Percentiles rank a stretch among this genome's conserved stretches.
These are phyloP conservation scores for Ampelomyces quisqualis DNA, from an alignment of 2,329 filamentous ascomycete genomes.

Conservation along the genomic window DNA sequence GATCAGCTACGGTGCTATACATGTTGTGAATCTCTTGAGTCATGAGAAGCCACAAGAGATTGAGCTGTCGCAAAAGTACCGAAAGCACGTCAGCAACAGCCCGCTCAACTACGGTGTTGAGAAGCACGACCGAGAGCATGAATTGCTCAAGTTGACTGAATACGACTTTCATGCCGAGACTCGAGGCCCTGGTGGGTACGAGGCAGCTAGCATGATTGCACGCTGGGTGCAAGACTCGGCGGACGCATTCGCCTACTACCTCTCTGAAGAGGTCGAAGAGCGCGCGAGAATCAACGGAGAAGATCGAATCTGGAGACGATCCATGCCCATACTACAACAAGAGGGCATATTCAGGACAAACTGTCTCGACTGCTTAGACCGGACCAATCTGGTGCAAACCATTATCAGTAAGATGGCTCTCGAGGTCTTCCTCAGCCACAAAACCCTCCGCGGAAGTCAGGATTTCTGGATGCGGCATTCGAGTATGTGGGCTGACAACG, in stretches of 20 bases:
- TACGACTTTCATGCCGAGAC: conserved; percentile 98
- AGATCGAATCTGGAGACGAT: conserved; percentile 41
- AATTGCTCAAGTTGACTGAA: conserved; percentile 76
- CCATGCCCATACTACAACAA: conserved; percentile 78
- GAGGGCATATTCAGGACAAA: conserved; percentile 96
- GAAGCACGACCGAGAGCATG: conserved; percentile 62
- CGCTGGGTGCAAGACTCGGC: conserved; percentile 75
- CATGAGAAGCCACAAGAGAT: conserved; percentile 82
- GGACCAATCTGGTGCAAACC: conserved; percentile 94
- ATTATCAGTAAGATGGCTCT: conserved; percentile 93
- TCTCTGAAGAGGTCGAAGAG: conserved; percentile 71
- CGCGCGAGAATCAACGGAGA: conserved; percentile 46
- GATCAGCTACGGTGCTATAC: conserved; percentile 82
- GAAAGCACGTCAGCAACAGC: conserved; percentile 72
- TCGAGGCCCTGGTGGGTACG: conserved; percentile 80
- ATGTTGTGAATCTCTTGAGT: conserved; percentile 92
- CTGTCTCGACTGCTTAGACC: conserved; percentile 91
- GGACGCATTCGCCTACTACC: conserved; percentile 88
- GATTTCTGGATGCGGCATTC: conserved; percentile 94
- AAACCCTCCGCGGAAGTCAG: conserved; percentile 65
- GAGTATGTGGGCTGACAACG: conserved; percentile 95
- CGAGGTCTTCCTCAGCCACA: conserved; percentile 76
- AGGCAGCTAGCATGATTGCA: conserved; percentile 82
- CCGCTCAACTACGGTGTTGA: conserved; percentile 65
- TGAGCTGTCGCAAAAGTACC: conserved; percentile 78